A percentile compares a stretch with the other conserved stretches of the same genome.
Evolutionary conservation across 257 asterid species (phyloP).

Genomic region (Solanum pennellii): DNA sequence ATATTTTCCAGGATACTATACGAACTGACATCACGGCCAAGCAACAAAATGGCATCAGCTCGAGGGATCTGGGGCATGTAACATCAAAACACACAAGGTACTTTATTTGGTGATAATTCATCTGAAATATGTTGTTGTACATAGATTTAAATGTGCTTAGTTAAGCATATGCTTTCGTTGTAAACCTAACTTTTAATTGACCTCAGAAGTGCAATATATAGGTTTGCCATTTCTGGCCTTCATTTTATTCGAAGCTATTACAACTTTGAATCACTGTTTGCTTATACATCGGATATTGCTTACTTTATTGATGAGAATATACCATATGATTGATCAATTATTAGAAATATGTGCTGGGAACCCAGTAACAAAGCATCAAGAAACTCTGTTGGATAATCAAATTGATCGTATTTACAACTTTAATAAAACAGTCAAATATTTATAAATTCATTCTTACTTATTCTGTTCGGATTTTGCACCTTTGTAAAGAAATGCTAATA

Average conservation of each 20-base stretch:
- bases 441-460: too few relatives aligned
- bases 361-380: not conserved
- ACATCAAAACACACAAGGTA: not conserved
- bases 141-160: not conserved
- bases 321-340: not conserved
- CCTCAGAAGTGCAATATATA: not conserved
- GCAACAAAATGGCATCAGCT: constrained; percentile 60
- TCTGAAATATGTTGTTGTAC: not conserved
- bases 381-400: too few relatives aligned
- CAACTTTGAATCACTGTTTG: not conserved
- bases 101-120: not conserved
- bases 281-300: not conserved
- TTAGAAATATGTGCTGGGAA: not conserved
- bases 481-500: too few relatives aligned
- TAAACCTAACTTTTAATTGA: not conserved
- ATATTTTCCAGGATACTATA: constrained; percentile 77
- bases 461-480: too few relatives aligned
- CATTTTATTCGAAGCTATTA: not conserved
- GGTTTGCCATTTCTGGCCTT: not conserved
- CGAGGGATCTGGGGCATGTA: constrained; percentile 98
- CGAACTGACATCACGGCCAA: constrained; percentile 78
- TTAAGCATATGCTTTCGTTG: not conserved
- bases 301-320: not conserved
- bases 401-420: too few relatives aligned
- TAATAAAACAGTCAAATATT: too few relatives aligned